Base-by-base conservation (phyloP, 768 basidiomycete genomes). In the Hydnum rufescens region DNA sequence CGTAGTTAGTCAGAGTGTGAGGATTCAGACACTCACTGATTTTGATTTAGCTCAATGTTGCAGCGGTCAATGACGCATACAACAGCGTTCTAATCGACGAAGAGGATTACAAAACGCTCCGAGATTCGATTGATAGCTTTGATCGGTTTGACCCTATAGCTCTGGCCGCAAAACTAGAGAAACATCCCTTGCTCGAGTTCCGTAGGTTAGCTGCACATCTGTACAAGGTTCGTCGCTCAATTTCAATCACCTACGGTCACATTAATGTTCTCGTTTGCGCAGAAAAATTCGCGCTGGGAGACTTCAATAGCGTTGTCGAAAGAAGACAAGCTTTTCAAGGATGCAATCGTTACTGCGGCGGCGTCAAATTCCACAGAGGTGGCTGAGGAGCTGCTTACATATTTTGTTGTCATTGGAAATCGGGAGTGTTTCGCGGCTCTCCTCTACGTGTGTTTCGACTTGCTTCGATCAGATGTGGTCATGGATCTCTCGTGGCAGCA, bases 31-130 rank as follows among this genome's bases (percentile, higher is more conserved):
- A 16, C 16, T 25, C 13, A 19, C 39, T 46, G 26, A 30, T n/a
- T 39, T 13, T 22, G 13, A 39, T 50, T 2, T 64, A 93, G 80
- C 74, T 93, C 62, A 96, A 99, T 65, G 77, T 97, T 44, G 87
- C 92, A 62, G 87, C 92, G 16, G 88, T 99, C 61, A 99, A 99
- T 61, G 90, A 95, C 58, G 92, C 93, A 4, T 96, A 95, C 70
- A 96, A 97, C 60, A 85, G 89, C 61, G 71, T 99, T n/a, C 73
- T 97, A 42, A 97, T 99, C 55, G 95, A 99, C 65, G 95, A 99
- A 65, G 95, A 99, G 67, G 93, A 99, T 63, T 88, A 92, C 71
- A 89, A 93, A 66, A 96, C 93, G 0, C 75, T 99, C 4, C 84
- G 93, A 5, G 95, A 95, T 65, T 92, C 88, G 5, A 92, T 97